A percentile compares a stretch with the other conserved stretches of the same genome.
Evolutionary conservation across 441 rosid genomes (phyloP).

Genomic region (Populus hybrid): DNA sequence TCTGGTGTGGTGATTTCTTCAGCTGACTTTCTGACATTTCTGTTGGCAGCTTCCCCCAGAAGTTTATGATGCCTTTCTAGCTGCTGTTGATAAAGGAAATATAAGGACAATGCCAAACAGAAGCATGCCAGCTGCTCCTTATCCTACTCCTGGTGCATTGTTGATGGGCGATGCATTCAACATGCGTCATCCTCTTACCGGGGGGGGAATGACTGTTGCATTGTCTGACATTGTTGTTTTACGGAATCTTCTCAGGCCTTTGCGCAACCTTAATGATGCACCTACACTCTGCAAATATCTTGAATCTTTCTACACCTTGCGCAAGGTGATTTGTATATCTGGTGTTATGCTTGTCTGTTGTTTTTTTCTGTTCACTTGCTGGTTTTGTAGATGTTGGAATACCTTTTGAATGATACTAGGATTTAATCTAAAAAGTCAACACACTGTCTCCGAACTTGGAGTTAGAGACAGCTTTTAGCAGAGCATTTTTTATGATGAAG

Average conservation of each 20-base stretch:
- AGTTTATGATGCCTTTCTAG: slow-evolving; percentile 67
- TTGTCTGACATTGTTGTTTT: slow-evolving; percentile 79
- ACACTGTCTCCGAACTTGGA: too few relatives aligned
- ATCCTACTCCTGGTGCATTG: slow-evolving; percentile 89
- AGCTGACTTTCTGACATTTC: slow-evolving; percentile 18
- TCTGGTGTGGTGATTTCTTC: neutral
- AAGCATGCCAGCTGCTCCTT: slow-evolving; percentile 91
- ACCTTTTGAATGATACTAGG: neutral
- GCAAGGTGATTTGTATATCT: slow-evolving; percentile 50
- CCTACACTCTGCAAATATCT: slow-evolving; percentile 74
- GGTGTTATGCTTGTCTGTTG: neutral
- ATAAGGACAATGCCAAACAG: slow-evolving; percentile 90
- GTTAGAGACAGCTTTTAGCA: neutral
- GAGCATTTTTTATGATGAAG: neutral
- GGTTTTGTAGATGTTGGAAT: too few relatives aligned
- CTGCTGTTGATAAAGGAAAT: slow-evolving; percentile 70
- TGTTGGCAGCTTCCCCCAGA: slow-evolving; percentile 64
- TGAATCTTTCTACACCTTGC: slow-evolving; percentile 85
- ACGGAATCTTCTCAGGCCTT: slow-evolving; percentile 70
- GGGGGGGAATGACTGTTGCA: slow-evolving; percentile 98
- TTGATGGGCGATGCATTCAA: slow-evolving; percentile 94
- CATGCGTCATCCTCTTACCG: slow-evolving; percentile 97
- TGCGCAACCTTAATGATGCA: slow-evolving; percentile 59
- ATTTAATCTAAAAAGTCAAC: neutral
- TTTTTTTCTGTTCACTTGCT: too few relatives aligned